These are phyloP conservation scores for Chimonanthus salicifolius DNA, from an alignment of 164 flowering plant genomes.

Conservation along the genomic window DNA sequence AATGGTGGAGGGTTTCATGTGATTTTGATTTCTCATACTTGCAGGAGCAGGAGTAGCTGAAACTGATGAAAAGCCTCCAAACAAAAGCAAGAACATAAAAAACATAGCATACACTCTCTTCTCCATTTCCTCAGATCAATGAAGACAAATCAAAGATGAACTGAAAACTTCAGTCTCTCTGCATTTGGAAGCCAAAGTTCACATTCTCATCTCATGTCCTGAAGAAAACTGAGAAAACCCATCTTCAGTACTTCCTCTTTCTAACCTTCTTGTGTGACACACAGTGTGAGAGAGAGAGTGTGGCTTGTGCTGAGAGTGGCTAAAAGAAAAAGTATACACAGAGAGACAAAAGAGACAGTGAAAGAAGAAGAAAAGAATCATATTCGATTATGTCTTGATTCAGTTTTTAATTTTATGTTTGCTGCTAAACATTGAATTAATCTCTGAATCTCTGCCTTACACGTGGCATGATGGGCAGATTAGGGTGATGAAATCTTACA, in stretches of 20 bases:
- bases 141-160: no score
- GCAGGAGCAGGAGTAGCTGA: slow-evolving; percentile 4
- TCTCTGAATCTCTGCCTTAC: neutral
- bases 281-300: slow-evolving; percentile 1
- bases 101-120: neutral
- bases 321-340: neutral
- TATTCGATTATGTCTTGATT: no score
- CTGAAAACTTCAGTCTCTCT: neutral
- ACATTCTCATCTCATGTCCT: neutral
- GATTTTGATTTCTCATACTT: neutral
- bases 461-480: neutral
- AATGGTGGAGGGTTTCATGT: neutral
- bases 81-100: slow-evolving; percentile 1
- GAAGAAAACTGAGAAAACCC: neutral
- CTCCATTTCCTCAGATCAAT: neutral
- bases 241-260: neutral
- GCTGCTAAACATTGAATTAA: neutral
- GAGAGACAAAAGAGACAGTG: neutral
- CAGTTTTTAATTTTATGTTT: neutral
- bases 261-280: neutral
- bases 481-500: no score
- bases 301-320: neutral
- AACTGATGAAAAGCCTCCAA: slow-evolving; percentile 9
- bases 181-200: neutral
- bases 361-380: neutral